Evolutionary conservation across 768 basidiomycete genomes (phyloP).

Genomic region (Boletus rex-veris): DNA sequence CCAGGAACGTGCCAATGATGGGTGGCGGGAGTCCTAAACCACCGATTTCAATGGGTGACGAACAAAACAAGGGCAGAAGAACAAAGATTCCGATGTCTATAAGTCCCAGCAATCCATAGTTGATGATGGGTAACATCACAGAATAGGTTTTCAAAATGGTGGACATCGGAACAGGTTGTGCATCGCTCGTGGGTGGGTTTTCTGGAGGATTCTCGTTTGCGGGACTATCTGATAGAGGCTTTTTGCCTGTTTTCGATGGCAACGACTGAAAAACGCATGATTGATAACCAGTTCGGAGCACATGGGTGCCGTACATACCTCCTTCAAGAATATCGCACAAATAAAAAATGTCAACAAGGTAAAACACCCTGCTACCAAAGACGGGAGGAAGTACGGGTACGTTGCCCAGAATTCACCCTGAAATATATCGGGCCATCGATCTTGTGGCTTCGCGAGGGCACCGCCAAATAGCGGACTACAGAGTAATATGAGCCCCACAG

Average conservation of each 20-base stretch:
- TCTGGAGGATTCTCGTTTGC: neutral
- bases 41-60: constrained; percentile 41
- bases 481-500: neutral
- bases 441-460: constrained; percentile 49
- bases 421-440: constrained; percentile 51
- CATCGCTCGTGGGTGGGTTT: neutral
- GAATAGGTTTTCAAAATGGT: constrained; percentile 24
- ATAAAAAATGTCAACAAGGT: constrained; percentile 14
- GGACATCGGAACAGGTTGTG: constrained; percentile 30
- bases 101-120: constrained; percentile 42
- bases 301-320: constrained; percentile 21
- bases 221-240: neutral
- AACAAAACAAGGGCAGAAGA: constrained; percentile 44
- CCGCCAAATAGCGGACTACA: constrained; percentile 58
- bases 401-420: constrained; percentile 35
- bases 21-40: constrained; percentile 41
- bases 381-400: constrained; percentile 39
- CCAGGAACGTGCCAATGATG: constrained; percentile 39
- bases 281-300: neutral
- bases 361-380: constrained; percentile 19
- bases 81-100: constrained; percentile 39
- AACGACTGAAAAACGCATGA: constrained; percentile 20
- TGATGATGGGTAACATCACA: constrained; percentile 42
- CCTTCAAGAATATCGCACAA: constrained; percentile 26
- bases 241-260: constrained; percentile 12